Conservation (phyloP, 139 green algal genomes). For the Trebouxia sp. region DNA sequence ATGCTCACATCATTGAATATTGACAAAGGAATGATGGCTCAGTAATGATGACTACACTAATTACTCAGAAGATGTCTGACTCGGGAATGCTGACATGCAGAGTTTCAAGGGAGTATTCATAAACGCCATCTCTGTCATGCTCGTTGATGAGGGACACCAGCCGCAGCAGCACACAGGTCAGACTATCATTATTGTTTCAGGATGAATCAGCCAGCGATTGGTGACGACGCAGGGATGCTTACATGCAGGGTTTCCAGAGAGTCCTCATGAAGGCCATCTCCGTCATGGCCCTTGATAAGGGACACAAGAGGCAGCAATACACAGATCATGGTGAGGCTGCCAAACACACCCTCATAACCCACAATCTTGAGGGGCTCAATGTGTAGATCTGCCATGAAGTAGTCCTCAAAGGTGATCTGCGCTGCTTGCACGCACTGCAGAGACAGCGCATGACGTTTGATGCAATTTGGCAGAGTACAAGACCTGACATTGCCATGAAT, state of each 20-base stretch:
- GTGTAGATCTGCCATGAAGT: slow-evolving; percentile 69
- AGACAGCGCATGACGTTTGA: neutral
- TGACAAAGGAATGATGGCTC: too few relatives aligned
- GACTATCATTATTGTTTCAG: neutral
- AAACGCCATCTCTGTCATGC: too few relatives aligned
- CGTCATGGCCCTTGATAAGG: slow-evolving; percentile 63
- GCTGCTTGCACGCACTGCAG: slow-evolving; percentile 62
- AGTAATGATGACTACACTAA: too few relatives aligned
- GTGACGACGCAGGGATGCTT: slow-evolving; percentile 10
- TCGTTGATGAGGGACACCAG: too few relatives aligned
- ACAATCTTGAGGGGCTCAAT: slow-evolving; percentile 68
- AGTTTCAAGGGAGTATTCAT: too few relatives aligned
- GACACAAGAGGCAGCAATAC: slow-evolving; percentile 64
- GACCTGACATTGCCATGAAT: too few relatives aligned
- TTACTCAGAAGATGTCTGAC: too few relatives aligned
- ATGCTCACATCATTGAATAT: too few relatives aligned
- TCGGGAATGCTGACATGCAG: too few relatives aligned
- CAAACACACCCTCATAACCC: slow-evolving; percentile 66
- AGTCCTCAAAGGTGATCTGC: slow-evolving; percentile 77
- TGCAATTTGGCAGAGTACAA: too few relatives aligned
- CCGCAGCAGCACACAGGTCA: too few relatives aligned
- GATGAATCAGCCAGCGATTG: too few relatives aligned
- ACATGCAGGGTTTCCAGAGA: slow-evolving; percentile 76
- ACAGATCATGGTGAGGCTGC: slow-evolving; percentile 50
- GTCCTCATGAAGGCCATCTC: slow-evolving; percentile 83